These are phyloP conservation scores for Citeromyces matritensis DNA, from an alignment of 805 yeast species.

Conservation along the genomic window DNA sequence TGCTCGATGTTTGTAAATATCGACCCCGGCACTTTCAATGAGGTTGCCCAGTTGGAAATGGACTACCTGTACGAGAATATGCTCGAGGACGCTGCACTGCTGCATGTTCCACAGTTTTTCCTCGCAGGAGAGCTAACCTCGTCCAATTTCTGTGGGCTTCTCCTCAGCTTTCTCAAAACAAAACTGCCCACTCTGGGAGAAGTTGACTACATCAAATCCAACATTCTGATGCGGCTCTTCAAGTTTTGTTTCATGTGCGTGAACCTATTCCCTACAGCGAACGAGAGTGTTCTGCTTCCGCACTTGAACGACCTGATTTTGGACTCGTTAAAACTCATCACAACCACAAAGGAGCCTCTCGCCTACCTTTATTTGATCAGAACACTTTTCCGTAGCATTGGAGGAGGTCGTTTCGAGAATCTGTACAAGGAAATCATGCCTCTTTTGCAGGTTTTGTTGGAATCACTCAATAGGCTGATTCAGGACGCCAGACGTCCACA, in stretches of 20 bases:
- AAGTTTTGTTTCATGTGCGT: slow-evolving; percentile 94
- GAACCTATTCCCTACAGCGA: slow-evolving; percentile 73
- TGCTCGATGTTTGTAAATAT: slow-evolving; percentile 88
- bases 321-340: slow-evolving; percentile 62
- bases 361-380: slow-evolving; percentile 81
- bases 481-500: slow-evolving; percentile 75
- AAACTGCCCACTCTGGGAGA: slow-evolving; percentile 71
- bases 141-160: slow-evolving; percentile 76
- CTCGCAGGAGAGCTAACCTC: slow-evolving; percentile 91
- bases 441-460: slow-evolving; percentile 70
- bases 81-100: slow-evolving; percentile 68
- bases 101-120: slow-evolving; percentile 89
- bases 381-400: slow-evolving; percentile 83
- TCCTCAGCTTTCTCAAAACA: slow-evolving; percentile 60
- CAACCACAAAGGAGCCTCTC: slow-evolving; percentile 81
- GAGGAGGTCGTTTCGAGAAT: slow-evolving; percentile 93
- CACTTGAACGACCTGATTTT: slow-evolving; percentile 75
- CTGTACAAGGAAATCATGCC: slow-evolving; percentile 91
- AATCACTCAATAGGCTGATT: slow-evolving; percentile 72
- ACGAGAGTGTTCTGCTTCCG: slow-evolving; percentile 79
- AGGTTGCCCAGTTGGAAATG: slow-evolving; percentile 71
- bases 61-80: slow-evolving; percentile 65
- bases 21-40: slow-evolving; percentile 93
- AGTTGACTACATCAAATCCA: slow-evolving; percentile 61
- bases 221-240: slow-evolving; percentile 73